Evolutionary conservation across 305 asterid genomes (phyloP), one percentile per base, ranked within the genome.

Genomic region (Fraxinus velutina): DNA sequence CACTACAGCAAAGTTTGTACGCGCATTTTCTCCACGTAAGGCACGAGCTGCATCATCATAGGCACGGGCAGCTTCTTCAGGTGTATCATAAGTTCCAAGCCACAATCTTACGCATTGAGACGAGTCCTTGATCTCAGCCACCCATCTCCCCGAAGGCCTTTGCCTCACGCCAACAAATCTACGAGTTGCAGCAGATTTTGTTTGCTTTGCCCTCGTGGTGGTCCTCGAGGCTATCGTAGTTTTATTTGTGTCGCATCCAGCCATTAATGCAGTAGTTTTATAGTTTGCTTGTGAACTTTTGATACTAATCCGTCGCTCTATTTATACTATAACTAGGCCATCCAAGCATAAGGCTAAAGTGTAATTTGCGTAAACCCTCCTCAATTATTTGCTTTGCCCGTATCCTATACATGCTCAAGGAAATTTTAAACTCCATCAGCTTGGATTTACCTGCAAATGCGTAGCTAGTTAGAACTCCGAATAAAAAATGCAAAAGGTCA

Each of bases 51-150:
- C 98, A 84, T 92, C 98, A 6, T 94, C 98, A 1, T 92, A 94
- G 76, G 98, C 97, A 1, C 89, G 88, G 1, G 98, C 98, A 8
- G 98, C 98, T 50, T 94, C 98, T 83, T 94, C 98, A 17, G 98
- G 95, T 5, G 94, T 88, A 76, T 94, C 97, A 12, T 93, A 94
- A 34, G 98, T 94, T 8, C 98, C 98, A 0, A 94, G 97, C 97
- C 98, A 94, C 24, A 94, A 79, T 24, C 98, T 86, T 1, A 93
- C 93, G 0, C 92, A 84, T 83, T 92, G 97, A 9, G 97, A 89
- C 0, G 98, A 94, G 87, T 94, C 96, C 55, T 94, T 94, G 79
- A 94, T 94, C 92, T 94, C 98, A 0, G 97, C 98, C 3, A 94
- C 98, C 98, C 97, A 94, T 64, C 98, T 71, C 27, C 98, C 97